Evolutionary conservation across 805 yeast genomes (phyloP), one percentile per base, ranked within the genome.

Genomic region (Yamadazyma sp.): DNA sequence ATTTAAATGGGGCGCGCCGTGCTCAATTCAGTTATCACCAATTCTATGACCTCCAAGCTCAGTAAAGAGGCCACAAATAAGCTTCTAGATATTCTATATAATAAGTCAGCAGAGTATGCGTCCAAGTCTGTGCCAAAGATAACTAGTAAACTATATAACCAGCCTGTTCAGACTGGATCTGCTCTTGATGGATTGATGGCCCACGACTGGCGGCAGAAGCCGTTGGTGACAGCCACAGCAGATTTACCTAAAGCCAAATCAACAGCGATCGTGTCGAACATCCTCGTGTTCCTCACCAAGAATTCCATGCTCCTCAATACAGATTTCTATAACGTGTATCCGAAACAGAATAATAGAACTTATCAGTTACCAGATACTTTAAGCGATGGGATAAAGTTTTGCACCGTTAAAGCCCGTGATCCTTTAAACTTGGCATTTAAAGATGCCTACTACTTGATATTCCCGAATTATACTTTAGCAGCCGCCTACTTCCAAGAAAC

Each of bases 361-460:
- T 59, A 58, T 46, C 31, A 51, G 23, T 47, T 60, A 10, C 51
- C 58, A 5, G 41, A 47, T 20, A 44, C 37, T 9, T 45, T 52
- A 5, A 40, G 48, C 5, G 43, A 46, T 11, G 59, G 63, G n/a
- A 38, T 58, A n/a, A 31, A 53, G 19, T 64, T 74, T 35, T 55
- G 56, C n/a, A 66, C 73, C 3, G 60, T 76, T 11, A 70, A 78
- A 40, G 74, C 75, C 9, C 54, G 89, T 36, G 62, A 72, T 43
- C 73, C 77, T 0, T 34, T 53, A 2, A 69, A 62, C 12, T 52
- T 82, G 16, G 45, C 58, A 25, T 69, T 74, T 19, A 58, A 67
- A 41, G 73, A 75, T 28, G 66, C 71, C 4, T 79, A 78, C 53
- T 82, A 73, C 52, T 54, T 83, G 23, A 52, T 77, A 5, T 83